Percentiles rank a stretch among this genome's conserved stretches.
These are phyloP conservation scores for Penicillium psychrosexuale DNA, from an alignment of 2,329 filamentous ascomycete genomes.

Conservation along the genomic window DNA sequence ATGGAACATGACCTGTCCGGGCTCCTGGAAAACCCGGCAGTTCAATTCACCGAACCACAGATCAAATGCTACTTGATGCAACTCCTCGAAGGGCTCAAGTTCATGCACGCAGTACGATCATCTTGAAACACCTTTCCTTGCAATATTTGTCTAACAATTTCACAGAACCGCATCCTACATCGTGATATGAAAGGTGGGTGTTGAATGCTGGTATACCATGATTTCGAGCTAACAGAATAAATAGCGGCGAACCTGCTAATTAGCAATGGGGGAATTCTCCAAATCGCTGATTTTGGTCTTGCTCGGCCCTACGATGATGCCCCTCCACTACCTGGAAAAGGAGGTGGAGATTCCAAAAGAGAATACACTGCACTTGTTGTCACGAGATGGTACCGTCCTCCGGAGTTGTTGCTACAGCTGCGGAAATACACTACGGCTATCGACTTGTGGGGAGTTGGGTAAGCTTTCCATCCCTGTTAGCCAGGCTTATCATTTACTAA, in stretches of 20 bases:
- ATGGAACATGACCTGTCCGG: constrained; percentile 99
- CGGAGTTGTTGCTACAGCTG: constrained; percentile 83
- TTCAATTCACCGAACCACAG: constrained; percentile 80
- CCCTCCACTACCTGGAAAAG: constrained; percentile 70
- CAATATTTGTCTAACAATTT: constrained; percentile 4
- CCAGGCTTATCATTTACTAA: neutral
- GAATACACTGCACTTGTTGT: constrained; percentile 98
- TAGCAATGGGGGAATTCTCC: constrained; percentile 86
- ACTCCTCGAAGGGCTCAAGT: constrained; percentile 81
- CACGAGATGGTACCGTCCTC: constrained; percentile 93
- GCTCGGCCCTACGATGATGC: constrained; percentile 88
- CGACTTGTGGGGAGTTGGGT: constrained; percentile 98
- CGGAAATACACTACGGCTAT: constrained; percentile 95
- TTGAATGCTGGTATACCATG: neutral
- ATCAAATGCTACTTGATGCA: constrained; percentile 99
- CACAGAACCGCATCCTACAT: constrained; percentile 73
- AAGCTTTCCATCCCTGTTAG: constrained; percentile 35
- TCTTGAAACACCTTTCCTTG: neutral
- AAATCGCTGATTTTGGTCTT: constrained; percentile 96
- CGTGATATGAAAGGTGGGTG: constrained; percentile 80
- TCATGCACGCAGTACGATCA: constrained; percentile 69
- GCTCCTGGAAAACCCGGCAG: constrained; percentile 88
- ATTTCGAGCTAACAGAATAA: constrained; percentile 5
- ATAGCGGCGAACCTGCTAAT: constrained; percentile 89
- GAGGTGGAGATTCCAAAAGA: constrained; percentile 77